Evolutionary conservation across 306 rosid genomes (phyloP), one percentile per base, ranked within the genome.

Genomic region (Medicago ruthenica): DNA sequence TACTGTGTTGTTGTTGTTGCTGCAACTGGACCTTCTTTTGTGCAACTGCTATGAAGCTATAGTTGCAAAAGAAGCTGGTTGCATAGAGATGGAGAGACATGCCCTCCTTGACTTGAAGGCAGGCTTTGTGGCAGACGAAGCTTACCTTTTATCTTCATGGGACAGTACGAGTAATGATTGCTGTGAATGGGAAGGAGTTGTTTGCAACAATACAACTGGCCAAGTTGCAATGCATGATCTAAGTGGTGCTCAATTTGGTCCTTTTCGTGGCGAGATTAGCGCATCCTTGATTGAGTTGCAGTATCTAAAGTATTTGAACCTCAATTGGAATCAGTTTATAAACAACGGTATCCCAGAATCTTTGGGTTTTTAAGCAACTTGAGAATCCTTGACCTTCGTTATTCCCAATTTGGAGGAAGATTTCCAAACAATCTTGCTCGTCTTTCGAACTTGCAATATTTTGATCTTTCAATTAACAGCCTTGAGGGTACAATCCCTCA

Each of bases 161-260:
- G 15, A 55, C 15, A 54, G 2, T 22, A 6, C 4, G 16, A 15
- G 17, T n/a, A n/a, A n/a, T 6, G 11, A 12, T 21, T 73, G 77
- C 5, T 58, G 67, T 57, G n/a, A 22, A 21, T 73, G 77, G 77
- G 2, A 73, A 14, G 11, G 77, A 41, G 6, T 73, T 27, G 12
- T 0, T 0, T 73, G 77, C 41, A 57, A 22, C 63, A 72, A 40
- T 18, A 37, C 57, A 20, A 72, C 67, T 55, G 67, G 55, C 0
- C 69, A 58, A 20, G 67, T 55, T 37, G 55, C 37, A 55, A 39
- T 55, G 53, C 15, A 55, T 57, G 14, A 72, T 40, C 54, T 72
- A 11, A 20, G 22, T 8, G 53, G 40, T 5, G 6, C 2, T 65
- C 17, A 4, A 0, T 17, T 16, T 65, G 51, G 11, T 9, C 1